phyloP scores from a whole-genome alignment of 768 basidiomycete species.

The Termitomyces sp. region DNA sequence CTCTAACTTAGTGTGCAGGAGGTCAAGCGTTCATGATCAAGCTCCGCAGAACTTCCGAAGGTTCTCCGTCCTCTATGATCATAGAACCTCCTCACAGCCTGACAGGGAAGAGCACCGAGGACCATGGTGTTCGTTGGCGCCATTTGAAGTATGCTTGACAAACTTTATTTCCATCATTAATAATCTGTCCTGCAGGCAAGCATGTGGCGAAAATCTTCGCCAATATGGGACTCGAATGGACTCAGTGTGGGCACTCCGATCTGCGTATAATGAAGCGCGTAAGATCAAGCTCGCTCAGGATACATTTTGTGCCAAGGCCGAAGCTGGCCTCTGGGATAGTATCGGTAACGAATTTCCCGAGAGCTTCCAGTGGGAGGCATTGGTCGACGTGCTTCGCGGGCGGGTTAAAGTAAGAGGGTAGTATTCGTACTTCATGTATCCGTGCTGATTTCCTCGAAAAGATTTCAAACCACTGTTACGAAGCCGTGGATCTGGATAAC shows the following conservation, averaged over 20 bases:
- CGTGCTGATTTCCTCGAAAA: conserved; percentile 18
- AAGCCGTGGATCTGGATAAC: conserved; percentile 69
- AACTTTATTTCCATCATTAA: neutral
- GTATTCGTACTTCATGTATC: neutral
- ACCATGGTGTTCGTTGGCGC: conserved; percentile 60
- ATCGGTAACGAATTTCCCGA: conserved; percentile 57
- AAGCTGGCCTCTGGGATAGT: conserved; percentile 42
- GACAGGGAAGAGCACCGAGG: conserved; percentile 37
- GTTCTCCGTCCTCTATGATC: conserved; percentile 76
- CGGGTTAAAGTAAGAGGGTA: conserved; percentile 65
- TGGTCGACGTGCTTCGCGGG: conserved; percentile 83
- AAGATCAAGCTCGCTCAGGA: conserved; percentile 70
- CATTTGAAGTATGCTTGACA: conserved; percentile 65
- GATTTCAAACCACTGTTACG: conserved; percentile 69
- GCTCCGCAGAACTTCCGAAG: conserved; percentile 71
- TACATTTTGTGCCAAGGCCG: conserved; percentile 61
- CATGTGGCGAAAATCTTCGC: conserved; percentile 54
- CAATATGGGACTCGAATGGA: conserved; percentile 70
- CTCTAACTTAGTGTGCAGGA: conserved; percentile 37
- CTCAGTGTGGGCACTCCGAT: conserved; percentile 69
- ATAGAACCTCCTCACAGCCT: conserved; percentile 78
- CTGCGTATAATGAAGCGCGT: conserved; percentile 75
- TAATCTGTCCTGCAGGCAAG: conserved; percentile 39
- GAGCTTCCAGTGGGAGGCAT: conserved; percentile 65
- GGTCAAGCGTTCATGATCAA: conserved; percentile 90